Percentiles rank a stretch among this genome's conserved stretches.
phyloP scores from a whole-genome alignment of 345 rosid species.

The Eucalyptus fibrosa region DNA sequence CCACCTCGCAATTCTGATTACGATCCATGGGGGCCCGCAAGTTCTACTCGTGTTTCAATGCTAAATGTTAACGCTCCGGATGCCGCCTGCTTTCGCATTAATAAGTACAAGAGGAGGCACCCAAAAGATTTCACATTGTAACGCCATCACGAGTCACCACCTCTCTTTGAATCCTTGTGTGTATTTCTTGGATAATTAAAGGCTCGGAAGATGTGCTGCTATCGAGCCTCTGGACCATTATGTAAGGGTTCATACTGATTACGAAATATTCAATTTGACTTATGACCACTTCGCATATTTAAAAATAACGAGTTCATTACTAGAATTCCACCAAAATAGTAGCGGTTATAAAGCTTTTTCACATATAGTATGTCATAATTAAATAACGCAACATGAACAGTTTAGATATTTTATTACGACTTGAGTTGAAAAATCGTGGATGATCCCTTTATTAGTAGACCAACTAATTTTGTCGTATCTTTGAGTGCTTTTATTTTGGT shows the following conservation, averaged over 20 bases:
- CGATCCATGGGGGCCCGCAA: neutral
- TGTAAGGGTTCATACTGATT: neutral
- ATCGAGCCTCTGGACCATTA: neutral
- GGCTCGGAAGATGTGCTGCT: neutral
- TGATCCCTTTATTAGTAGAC: neutral
- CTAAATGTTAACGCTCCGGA: neutral
- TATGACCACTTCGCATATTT: neutral
- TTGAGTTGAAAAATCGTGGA: neutral
- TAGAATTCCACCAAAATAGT: neutral
- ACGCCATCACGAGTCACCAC: too few species aligned
- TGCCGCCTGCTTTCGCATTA: neutral
- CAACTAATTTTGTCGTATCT: neutral
- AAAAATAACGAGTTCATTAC: neutral
- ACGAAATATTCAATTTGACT: neutral
- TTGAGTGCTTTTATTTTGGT: neutral
- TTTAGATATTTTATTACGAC: neutral
- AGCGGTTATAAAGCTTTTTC: neutral
- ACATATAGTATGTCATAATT: neutral
- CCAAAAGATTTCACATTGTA: too few species aligned
- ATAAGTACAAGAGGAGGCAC: too few species aligned
- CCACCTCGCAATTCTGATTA: too few species aligned
- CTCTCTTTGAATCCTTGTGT: too few species aligned
- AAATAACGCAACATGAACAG: neutral
- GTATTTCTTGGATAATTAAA: neutral
- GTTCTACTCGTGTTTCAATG: too few species aligned